phyloP scores from a whole-genome alignment of 2,329 filamentous ascomycete genomes.

The Cladosporium cucumerinum region DNA sequence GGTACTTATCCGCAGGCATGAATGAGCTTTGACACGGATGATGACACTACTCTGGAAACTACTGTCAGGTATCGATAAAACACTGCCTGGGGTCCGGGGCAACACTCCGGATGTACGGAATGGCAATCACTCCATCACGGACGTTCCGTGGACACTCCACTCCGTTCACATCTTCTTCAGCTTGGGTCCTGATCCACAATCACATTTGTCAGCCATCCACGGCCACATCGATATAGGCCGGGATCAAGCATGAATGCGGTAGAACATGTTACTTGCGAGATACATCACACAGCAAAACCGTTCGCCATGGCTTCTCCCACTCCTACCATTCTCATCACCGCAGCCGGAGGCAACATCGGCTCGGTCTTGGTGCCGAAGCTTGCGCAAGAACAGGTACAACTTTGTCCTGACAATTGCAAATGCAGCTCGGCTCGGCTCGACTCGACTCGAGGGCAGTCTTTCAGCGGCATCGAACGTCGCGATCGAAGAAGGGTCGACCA shows the following conservation, averaged over 20 bases:
- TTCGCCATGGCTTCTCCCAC: background rate
- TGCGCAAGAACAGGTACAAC: slow-evolving; percentile 15
- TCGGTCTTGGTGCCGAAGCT: slow-evolving; percentile 16
- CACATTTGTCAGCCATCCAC: background rate
- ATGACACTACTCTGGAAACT: background rate
- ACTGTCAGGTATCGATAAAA: background rate
- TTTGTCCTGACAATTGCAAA: slow-evolving; percentile 21
- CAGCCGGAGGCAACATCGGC: slow-evolving; percentile 20
- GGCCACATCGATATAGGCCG: background rate
- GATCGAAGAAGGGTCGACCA: slow-evolving; percentile 20
- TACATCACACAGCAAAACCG: no score
- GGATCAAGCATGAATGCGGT: background rate
- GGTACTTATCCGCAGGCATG: background rate
- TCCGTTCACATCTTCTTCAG: background rate
- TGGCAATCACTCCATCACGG: background rate
- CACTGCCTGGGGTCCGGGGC: background rate
- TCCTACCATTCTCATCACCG: slow-evolving; percentile 17
- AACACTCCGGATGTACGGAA: background rate
- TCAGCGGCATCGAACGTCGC: slow-evolving; percentile 10
- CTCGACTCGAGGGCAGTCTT: slow-evolving; percentile 4
- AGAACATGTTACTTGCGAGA: background rate
- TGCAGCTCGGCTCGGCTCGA: slow-evolving; percentile 15
- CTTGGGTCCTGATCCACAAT: background rate
- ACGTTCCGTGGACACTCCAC: background rate
- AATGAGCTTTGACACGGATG: background rate